These are phyloP conservation scores for Pichia inconspicua DNA, from an alignment of 1,139 yeast species.

Conservation along the genomic window DNA sequence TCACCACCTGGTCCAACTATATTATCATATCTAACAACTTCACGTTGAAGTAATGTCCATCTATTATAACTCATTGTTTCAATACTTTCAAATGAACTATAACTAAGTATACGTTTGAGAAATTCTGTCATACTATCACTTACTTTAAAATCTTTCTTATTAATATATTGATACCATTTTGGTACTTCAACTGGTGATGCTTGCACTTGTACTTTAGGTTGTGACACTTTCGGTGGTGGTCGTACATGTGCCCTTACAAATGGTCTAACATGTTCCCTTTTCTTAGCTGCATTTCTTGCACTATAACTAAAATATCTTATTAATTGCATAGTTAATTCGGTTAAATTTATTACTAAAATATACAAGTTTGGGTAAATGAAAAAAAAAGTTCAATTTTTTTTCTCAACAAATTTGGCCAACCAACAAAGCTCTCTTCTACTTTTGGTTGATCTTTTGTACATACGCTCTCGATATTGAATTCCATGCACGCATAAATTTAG, in stretches of 20 bases:
- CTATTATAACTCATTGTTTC: constrained; percentile 1
- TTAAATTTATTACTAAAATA: no score
- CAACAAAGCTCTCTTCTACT: constrained; percentile 2
- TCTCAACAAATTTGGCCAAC: no score
- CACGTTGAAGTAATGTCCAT: constrained; percentile 1
- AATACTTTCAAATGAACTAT: constrained; percentile 14
- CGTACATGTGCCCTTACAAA: background rate
- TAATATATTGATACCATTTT: constrained; percentile 16
- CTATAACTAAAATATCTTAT: background rate
- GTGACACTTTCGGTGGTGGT: constrained; percentile 4
- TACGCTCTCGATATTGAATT: constrained; percentile 72
- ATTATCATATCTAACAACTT: constrained; percentile 2
- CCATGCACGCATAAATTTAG: constrained; percentile 90
- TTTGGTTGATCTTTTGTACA: constrained; percentile 49
- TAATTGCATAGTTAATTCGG: background rate
- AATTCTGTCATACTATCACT: background rate
- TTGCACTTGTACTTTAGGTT: background rate
- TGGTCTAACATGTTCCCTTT: background rate
- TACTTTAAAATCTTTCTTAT: constrained; percentile 4
- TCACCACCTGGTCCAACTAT: constrained; percentile 3
- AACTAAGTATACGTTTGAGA: constrained; percentile 8
- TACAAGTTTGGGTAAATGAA: no score
- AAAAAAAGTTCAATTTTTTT: no score
- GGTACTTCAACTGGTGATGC: background rate
- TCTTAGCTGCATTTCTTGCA: background rate